Base-by-base conservation (phyloP, 2,329 filamentous ascomycete species). In the Metarhizium anisopliae region DNA sequence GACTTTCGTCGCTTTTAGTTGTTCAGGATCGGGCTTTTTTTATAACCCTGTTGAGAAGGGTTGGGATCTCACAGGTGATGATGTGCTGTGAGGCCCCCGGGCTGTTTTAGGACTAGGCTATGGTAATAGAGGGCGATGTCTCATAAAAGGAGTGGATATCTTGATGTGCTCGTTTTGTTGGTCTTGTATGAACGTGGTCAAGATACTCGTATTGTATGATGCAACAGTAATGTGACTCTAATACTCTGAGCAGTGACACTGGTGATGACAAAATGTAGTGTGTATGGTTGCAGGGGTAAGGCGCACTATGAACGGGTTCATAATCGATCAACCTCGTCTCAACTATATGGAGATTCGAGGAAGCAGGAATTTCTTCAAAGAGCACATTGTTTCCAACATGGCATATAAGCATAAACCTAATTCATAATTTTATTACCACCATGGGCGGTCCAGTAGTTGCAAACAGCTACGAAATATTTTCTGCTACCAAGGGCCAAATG, bases 101-200 rank as follows among this genome's bases (percentile, higher is more conserved):
- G 30, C 18, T 32, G 49, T 51, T 54, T 29, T 54, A 51, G 45
- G 36, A 50, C n/a, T 50, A 54, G 53, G 47, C 36, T 51, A 50
- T 54, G 36, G 36, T 40, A 50, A 42, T 42, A 47, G 52, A 54
- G 36, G 35, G 52, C 50, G 45, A 42, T 54, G 45, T 30, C 30
- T 13, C 45, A 49, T 49, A 16, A 14, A 5, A 4, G 8, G 7
- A 25, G n/a, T 25, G 10, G n/a, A 47, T n/a, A 18, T 6, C 7
- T 47, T 29, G n/a, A 25, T 20, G 43, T 47, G n/a, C 8, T 25
- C 20, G 43, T 47, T 25, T 47, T 25, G 43, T 25, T 47, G 13
- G n/a, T 16, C 40, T 43, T 20, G 13, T 47, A 20, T 47, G 43
- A 25, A 20, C 42, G n/a, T 20, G 16, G 14, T 40, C 4, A 40